Evolutionary conservation across 2,329 filamentous ascomycete species (phyloP), one percentile per base, ranked within the genome.

Genomic region (Clonostachys rhizophaga): DNA sequence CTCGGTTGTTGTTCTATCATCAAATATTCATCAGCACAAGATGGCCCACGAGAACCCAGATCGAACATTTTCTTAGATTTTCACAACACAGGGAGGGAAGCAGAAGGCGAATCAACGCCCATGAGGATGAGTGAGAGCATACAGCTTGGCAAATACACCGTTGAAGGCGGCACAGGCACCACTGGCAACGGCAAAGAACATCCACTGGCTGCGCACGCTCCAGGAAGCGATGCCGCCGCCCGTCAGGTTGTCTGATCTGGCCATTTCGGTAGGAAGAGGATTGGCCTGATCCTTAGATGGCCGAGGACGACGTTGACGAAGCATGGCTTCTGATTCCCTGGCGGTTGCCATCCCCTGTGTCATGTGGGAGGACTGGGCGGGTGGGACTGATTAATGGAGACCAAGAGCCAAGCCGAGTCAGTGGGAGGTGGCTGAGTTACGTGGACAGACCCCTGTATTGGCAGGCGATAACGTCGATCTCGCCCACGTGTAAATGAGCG

Each of bases 61-160:
- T 8, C 24, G 24, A 30, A 3, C 24, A 9, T 30, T 30, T 30
- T 10, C 24, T 30, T 30, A 5, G 24, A 30, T 4, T 30, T 30
- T 30, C 24, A 30, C 24, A 30, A 30, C 24, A 3, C 24, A 30
- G 9, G 24, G 9, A 30, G 24, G 8, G 24, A 30, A 30, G 10
- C 9, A 30, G 24, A 30, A 30, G 24, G 24, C 24, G 24, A 30
- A 10, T 30, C 9, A 10, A 30, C 24, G 24, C 24, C 24, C 24
- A 30, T 30, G 24, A 30, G 24, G 24, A 10, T 30, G 14, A 11
- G 36, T 20, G 14, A 34, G 30, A 39, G 74, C 81, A 58, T 69
- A 89, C 85, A 94, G 70, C 67, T 92, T 94, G 1, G 89, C 89
- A 70, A 92, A 91, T 6, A 89, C 84, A 49, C 88, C 88, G 57